These are phyloP conservation scores for Phaeotremella fagi DNA, from an alignment of 768 basidiomycete species.

Conservation along the genomic window DNA sequence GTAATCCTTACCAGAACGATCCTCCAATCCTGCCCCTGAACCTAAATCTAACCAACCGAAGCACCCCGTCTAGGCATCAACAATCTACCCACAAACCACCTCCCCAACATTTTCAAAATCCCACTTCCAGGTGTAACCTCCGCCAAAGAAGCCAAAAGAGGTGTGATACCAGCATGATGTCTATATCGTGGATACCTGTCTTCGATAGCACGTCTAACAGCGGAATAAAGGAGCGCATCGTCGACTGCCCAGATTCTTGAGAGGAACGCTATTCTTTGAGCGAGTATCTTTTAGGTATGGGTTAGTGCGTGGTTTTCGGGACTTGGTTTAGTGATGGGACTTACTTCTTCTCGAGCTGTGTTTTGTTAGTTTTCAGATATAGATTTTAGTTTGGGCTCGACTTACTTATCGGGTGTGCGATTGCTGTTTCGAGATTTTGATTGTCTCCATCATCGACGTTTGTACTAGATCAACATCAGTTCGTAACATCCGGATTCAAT, in stretches of 20 bases:
- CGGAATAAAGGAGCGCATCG: slow-evolving; percentile 37
- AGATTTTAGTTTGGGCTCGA: no score
- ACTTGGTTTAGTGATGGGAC: no score
- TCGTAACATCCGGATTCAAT: no score
- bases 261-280: slow-evolving; percentile 11
- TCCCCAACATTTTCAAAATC: slow-evolving; percentile 10
- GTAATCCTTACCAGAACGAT: no score
- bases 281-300: slow-evolving; percentile 6
- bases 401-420: no score
- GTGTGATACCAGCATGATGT: slow-evolving; percentile 30
- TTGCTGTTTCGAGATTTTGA: no score
- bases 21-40: background rate
- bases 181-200: slow-evolving; percentile 25
- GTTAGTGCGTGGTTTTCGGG: no score
- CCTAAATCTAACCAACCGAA: background rate
- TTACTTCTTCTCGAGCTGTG: no score
- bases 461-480: no score
- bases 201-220: slow-evolving; percentile 34
- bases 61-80: slow-evolving; percentile 12
- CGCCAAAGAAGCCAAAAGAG: slow-evolving; percentile 14
- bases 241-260: slow-evolving; percentile 32
- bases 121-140: slow-evolving; percentile 15
- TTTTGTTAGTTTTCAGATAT: no score
- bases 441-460: no score
- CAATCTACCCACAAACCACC: slow-evolving; percentile 24